Percentiles rank a stretch among this genome's conserved stretches.
These are phyloP conservation scores for Ogataea saltuana DNA, from an alignment of 805 yeast genomes.

Conservation along the genomic window DNA sequence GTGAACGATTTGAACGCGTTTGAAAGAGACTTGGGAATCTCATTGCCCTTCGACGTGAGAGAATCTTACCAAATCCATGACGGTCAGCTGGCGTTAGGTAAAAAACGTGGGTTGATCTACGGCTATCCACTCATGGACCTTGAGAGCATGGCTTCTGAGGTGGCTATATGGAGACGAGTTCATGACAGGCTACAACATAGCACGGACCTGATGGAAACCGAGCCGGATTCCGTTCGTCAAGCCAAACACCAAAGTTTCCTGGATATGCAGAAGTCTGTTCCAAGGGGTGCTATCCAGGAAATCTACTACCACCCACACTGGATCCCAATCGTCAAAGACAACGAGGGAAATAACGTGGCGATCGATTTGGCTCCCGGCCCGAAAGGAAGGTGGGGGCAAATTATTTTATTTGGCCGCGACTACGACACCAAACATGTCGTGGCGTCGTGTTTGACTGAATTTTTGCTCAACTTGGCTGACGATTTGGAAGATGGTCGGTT, in stretches of 20 bases:
- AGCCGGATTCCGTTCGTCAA: slow-evolving; percentile 15
- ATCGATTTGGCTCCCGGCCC: slow-evolving; percentile 84
- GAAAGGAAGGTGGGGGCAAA: slow-evolving; percentile 83
- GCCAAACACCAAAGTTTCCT: slow-evolving; percentile 37
- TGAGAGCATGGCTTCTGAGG: slow-evolving; percentile 78
- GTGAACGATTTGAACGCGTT: slow-evolving; percentile 76
- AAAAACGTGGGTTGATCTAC: slow-evolving; percentile 74
- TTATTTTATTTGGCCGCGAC: slow-evolving; percentile 90
- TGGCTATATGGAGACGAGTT: slow-evolving; percentile 81
- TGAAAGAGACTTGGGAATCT: slow-evolving; percentile 75
- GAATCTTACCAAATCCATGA: slow-evolving; percentile 83
- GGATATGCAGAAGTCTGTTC: slow-evolving; percentile 66
- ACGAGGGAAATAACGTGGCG: slow-evolving; percentile 88
- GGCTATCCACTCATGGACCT: slow-evolving; percentile 79
- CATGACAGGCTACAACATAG: slow-evolving; percentile 39
- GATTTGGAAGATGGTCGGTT: slow-evolving; percentile 86
- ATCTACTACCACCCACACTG: slow-evolving; percentile 88
- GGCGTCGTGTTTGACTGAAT: slow-evolving; percentile 88
- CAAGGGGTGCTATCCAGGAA: slow-evolving; percentile 70
- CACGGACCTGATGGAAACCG: slow-evolving; percentile 17
- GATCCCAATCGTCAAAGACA: slow-evolving; percentile 90
- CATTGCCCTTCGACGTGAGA: slow-evolving; percentile 77
- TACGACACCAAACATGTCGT: slow-evolving; percentile 86
- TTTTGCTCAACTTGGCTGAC: slow-evolving; percentile 76
- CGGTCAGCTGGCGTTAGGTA: slow-evolving; percentile 83